These are phyloP conservation scores for Nemania bipapillata DNA, from an alignment of 2,329 filamentous ascomycete genomes.

Conservation along the genomic window DNA sequence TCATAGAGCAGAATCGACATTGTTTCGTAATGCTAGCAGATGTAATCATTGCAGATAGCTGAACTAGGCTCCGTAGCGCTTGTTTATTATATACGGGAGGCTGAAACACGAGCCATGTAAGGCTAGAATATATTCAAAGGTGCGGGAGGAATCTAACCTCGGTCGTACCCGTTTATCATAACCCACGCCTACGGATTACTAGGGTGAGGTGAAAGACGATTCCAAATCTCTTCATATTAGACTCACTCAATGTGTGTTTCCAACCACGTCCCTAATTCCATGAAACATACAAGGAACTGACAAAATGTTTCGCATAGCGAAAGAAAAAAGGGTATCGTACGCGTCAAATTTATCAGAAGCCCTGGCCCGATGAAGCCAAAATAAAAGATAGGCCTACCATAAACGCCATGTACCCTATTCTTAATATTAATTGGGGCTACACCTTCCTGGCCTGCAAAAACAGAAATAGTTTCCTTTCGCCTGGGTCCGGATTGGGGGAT, in stretches of 20 bases:
- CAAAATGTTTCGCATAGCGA: not conserved
- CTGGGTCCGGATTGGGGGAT: not conserved
- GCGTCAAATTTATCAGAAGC: conserved; percentile 14
- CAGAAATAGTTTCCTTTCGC: not conserved
- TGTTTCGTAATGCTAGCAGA: too few species aligned
- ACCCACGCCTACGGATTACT: not conserved
- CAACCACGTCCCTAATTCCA: not conserved
- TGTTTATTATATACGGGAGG: not conserved
- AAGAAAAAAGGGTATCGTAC: conserved; percentile 34
- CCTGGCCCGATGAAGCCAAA: conserved; percentile 1
- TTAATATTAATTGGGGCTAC: not conserved
- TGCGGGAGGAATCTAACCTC: not conserved
- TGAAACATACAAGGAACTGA: conserved; percentile 1
- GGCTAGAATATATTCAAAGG: not conserved
- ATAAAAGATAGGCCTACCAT: not conserved
- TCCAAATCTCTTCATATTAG: not conserved
- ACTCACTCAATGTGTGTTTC: not conserved
- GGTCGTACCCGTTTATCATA: not conserved
- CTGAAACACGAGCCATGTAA: not conserved
- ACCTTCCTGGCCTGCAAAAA: not conserved
- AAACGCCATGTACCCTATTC: conserved; percentile 21
- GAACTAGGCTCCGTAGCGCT: not conserved
- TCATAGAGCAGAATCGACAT: too few species aligned
- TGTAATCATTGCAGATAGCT: too few species aligned
- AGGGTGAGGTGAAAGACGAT: not conserved